Evolutionary conservation across 2,329 filamentous ascomycete species (phyloP).

Genomic region (Fusarium sp.): DNA sequence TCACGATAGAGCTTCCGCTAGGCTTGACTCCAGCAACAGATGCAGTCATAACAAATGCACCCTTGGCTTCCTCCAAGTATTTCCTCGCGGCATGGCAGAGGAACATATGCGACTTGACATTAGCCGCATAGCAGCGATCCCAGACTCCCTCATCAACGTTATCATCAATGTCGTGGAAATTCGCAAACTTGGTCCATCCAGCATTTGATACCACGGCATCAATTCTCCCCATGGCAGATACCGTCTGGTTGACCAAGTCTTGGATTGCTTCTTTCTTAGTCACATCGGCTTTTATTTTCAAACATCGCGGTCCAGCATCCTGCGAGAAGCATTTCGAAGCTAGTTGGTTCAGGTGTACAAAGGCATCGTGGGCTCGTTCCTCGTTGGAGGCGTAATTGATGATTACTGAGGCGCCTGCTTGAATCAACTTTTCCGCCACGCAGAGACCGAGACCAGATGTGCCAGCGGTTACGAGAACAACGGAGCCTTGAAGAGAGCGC

Average conservation of each 20-base stretch:
- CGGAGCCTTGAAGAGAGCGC: neutral
- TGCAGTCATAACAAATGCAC: slow-evolving; percentile 5
- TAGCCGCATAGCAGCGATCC: slow-evolving; percentile 9
- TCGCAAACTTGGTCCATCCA: slow-evolving; percentile 9
- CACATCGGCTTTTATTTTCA: neutral
- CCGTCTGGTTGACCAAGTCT: neutral
- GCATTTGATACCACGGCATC: slow-evolving; percentile 10
- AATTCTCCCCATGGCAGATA: neutral
- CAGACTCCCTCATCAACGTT: slow-evolving; percentile 15
- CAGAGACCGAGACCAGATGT: neutral
- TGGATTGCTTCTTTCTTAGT: neutral
- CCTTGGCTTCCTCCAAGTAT: neutral
- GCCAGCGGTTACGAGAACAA: neutral
- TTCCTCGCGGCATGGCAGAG: slow-evolving; percentile 1
- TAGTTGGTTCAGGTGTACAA: neutral
- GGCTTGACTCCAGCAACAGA: slow-evolving; percentile 8
- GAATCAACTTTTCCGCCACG: neutral
- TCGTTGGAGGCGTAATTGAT: slow-evolving; percentile 6
- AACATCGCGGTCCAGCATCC: neutral
- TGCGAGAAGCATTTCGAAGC: fast-evolving
- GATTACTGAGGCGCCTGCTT: neutral
- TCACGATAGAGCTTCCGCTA: slow-evolving; percentile 8
- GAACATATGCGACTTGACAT: slow-evolving; percentile 13
- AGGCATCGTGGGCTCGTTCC: neutral
- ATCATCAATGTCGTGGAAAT: neutral